phyloP scores from a whole-genome alignment of 2,329 filamentous ascomycete genomes.

The Aureobasidium melanogenum region DNA sequence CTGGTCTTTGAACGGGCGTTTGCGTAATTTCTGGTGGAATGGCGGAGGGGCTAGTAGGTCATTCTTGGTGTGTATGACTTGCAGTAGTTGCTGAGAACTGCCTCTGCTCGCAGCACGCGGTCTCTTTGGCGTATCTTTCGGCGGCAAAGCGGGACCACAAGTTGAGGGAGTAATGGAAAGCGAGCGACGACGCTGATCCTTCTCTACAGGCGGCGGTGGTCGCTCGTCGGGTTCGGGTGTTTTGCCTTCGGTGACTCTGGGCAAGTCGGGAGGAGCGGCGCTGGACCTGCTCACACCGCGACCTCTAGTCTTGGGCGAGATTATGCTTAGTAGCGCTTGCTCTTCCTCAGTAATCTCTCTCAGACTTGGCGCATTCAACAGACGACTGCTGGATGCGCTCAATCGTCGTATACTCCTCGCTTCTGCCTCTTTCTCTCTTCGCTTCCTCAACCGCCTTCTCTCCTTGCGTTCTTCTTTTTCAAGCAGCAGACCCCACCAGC shows the following conservation, averaged over 20 bases:
- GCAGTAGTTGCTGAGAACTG: conserved; percentile 78
- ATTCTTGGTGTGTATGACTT: conserved; percentile 66
- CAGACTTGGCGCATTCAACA: conserved; percentile 64
- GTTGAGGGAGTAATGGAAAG: conserved; percentile 54
- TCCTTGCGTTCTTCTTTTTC: conserved; percentile 94
- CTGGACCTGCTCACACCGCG: conserved; percentile 59
- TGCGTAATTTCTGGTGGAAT: conserved; percentile 47
- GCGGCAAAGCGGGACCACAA: conserved; percentile 65
- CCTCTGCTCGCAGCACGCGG: conserved; percentile 33
- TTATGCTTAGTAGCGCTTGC: conserved; percentile 28
- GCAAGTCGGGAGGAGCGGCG: conserved; percentile 63
- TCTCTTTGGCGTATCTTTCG: conserved; percentile 69
- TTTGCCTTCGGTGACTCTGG: conserved; percentile 62
- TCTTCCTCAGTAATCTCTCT: conserved; percentile 74
- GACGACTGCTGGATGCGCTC: conserved; percentile 79
- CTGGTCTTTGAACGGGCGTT: conserved; percentile 57
- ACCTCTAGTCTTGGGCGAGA: conserved; percentile 61
- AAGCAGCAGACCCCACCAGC: conserved; percentile 91
- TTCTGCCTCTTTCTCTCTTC: conserved; percentile 76
- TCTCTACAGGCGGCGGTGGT: conserved; percentile 64
- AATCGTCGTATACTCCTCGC: conserved; percentile 69
- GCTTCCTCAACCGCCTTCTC: conserved; percentile 66
- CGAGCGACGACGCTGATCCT: conserved; percentile 61
- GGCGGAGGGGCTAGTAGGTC: conserved; percentile 47
- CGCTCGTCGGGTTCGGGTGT: conserved; percentile 32